Base-by-base conservation (phyloP, 2,329 filamentous ascomycete species). In the Amylocarpus encephaloides region DNA sequence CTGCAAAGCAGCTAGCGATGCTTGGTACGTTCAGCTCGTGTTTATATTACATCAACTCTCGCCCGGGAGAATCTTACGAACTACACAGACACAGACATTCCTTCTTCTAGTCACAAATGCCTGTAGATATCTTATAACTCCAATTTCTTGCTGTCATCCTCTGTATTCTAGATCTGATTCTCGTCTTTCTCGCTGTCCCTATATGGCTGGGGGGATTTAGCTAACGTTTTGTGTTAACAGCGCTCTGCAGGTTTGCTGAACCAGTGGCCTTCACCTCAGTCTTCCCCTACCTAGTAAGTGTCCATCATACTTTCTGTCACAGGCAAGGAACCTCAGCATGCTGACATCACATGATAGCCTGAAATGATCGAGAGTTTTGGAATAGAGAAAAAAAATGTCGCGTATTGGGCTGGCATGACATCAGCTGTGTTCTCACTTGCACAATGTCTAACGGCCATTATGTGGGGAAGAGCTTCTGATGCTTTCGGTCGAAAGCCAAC, bases 341-440 rank as follows among this genome's bases (percentile, higher is more conserved):
- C 54, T 56, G 19, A 62, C 39, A 51, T 16, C n/a, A 16, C 6
- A 13, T 78, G 75, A 59, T 74, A 85, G 56, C 86, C 86, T 10
- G 86, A 91, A 68, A 93, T 95, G 86, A 86, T 95, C 50, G 78
- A 83, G 59, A 85, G 82, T 64, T 89, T 94, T 56, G 82, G 85
- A 9, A 74, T 94, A 13, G 74, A 79, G 6, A 77, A 82, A 57
- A 79, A 85, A 59, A 75, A 88, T 40, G 79, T 95, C 19, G 86
- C 87, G 38, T 85, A 83, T 71, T 92, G 86, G 85, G 86, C 84
- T n/a, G 86, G 86, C 46, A 71, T 88, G 50, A 85, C 83, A 5
- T 83, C 83, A 1, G 82, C 85, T 39, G 75, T 82, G 55, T 89
- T 90, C 67, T 87, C 86, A 2, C 67, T 89, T 10, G 76, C 79